Evolutionary conservation across 2,329 filamentous ascomycete genomes (phyloP).

Genomic region (Penicillium oxalicum): DNA sequence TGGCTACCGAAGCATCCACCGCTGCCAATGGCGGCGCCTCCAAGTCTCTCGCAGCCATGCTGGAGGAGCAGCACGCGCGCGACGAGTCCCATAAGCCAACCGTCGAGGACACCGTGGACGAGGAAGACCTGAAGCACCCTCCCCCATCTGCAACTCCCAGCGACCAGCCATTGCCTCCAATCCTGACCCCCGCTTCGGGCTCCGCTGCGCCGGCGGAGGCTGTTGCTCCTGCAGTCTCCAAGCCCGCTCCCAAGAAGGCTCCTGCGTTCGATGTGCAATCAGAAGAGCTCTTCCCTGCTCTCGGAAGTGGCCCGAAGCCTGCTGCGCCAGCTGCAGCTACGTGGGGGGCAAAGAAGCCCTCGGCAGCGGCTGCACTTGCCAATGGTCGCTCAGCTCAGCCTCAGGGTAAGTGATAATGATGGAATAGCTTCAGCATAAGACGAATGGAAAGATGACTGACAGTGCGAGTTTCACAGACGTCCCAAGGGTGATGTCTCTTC

Average conservation of each 20-base stretch:
- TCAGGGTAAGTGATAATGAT: conserved; percentile 52
- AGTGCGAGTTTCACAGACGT: conserved; percentile 16
- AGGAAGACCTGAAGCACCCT: conserved; percentile 62
- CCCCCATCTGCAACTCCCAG: conserved; percentile 43
- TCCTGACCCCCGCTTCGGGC: conserved; percentile 16
- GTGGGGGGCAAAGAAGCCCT: conserved; percentile 64
- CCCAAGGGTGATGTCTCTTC: conserved; percentile 63
- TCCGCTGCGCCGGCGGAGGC: conserved; percentile 23
- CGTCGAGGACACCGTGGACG: conserved; percentile 75
- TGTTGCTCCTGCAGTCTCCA: conserved; percentile 37
- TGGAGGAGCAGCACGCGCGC: conserved; percentile 49
- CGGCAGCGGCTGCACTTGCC: conserved; percentile 32
- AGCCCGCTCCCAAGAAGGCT: conserved; percentile 37
- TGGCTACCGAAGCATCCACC: conserved; percentile 32
- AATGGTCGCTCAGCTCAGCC: conserved; percentile 45
- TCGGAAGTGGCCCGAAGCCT: conserved; percentile 66
- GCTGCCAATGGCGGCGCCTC: conserved; percentile 29
- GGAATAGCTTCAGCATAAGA: background rate
- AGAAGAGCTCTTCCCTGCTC: conserved; percentile 87
- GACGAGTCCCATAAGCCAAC: conserved; percentile 56
- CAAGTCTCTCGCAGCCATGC: conserved; percentile 48
- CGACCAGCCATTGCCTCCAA: conserved; percentile 25
- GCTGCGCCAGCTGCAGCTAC: conserved; percentile 59
- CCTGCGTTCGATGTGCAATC: conserved; percentile 71
- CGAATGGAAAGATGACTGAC: background rate